Base-by-base conservation (phyloP, 2,329 filamentous ascomycete species). In the Alternaria sp. region DNA sequence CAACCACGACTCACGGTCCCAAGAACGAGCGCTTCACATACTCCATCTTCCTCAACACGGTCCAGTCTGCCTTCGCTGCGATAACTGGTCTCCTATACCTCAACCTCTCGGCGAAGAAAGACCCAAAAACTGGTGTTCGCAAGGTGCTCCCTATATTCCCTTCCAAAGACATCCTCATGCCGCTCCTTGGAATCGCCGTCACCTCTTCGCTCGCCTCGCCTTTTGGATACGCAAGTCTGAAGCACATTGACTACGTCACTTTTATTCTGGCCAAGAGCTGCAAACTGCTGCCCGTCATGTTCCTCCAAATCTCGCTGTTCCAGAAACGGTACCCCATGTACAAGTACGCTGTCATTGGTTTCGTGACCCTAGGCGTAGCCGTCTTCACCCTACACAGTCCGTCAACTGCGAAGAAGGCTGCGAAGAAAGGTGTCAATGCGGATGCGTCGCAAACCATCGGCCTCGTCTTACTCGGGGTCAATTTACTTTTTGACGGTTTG, bases 261-360 rank as follows among this genome's bases (percentile, higher is more conserved):
- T 98, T 96, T 80, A 91, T 97, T 68, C 90, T 99, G 40, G 94
- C 95, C 69, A 98, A 99, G 81, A 93, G 90, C 70, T 99, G 95
- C 89, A 99, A 99, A 82, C 86, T 99, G 21, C 88, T 99, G n/a
- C 95, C 95, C 3, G 95, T 99, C 73, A 98, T 99, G 95, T 89
- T 95, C 72, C 85, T 99, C 39, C 94, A 99, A 81, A 87, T 98
- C 72, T 94, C 93, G 42, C 80, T 99, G 45, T 99, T 97, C 83
- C 88, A 90, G 60, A 90, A 90, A 72, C 85, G 89, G 46, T 99
- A 97, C 78, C 94, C 95, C 1, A 83, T 97, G 44, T 97, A 97
- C 84, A 99, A 99, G 81, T 99, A 99, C 81, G 85, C 91, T 40
- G 95, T 99, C 58, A 93, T 99, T 6, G 86, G 90, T 4, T 88